phyloP scores from a whole-genome alignment of 2,329 filamentous ascomycete genomes.

The Colletotrichum sp. region DNA sequence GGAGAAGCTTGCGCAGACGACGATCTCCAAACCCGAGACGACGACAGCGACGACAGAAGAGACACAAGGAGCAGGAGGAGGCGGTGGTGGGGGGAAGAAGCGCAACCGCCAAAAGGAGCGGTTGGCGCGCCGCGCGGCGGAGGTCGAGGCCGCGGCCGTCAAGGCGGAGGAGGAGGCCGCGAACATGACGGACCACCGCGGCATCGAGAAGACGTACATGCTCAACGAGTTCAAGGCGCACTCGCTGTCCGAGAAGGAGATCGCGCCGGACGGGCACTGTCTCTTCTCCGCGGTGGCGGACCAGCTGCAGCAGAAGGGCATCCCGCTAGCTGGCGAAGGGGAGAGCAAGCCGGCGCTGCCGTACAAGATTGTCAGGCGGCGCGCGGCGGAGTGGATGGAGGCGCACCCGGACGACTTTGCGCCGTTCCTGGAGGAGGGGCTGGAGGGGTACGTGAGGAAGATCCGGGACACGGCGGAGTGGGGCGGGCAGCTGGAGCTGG shows the following conservation, averaged over 20 bases:
- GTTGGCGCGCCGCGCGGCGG: conserved; percentile 85
- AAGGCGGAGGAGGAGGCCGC: conserved; percentile 79
- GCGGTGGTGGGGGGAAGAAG: conserved; percentile 61
- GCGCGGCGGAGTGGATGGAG: conserved; percentile 80
- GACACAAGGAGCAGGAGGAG: conserved; percentile 20
- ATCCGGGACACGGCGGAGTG: conserved; percentile 91
- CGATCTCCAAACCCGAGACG: background rate
- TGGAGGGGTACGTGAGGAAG: conserved; percentile 75
- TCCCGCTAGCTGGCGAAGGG: conserved; percentile 40
- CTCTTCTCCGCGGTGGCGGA: conserved; percentile 91
- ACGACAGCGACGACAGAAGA: background rate
- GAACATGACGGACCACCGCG: conserved; percentile 74
- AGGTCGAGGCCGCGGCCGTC: conserved; percentile 72
- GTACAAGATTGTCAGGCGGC: conserved; percentile 73
- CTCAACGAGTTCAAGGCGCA: conserved; percentile 66
- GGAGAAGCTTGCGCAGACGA: conserved; percentile 13
- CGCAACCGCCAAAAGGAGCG: conserved; percentile 92
- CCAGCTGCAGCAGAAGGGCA: conserved; percentile 66
- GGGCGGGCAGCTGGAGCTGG: conserved; percentile 91
- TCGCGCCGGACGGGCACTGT: conserved; percentile 92
- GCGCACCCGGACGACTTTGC: conserved; percentile 80
- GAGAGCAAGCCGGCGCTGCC: conserved; percentile 30
- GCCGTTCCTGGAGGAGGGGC: conserved; percentile 83
- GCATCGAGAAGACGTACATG: conserved; percentile 75
- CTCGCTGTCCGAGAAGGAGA: conserved; percentile 75